A percentile compares a stretch with the other conserved stretches of the same genome.
phyloP scores from a whole-genome alignment of 2,329 filamentous ascomycete genomes.

The Xylariaceae sp. region DNA sequence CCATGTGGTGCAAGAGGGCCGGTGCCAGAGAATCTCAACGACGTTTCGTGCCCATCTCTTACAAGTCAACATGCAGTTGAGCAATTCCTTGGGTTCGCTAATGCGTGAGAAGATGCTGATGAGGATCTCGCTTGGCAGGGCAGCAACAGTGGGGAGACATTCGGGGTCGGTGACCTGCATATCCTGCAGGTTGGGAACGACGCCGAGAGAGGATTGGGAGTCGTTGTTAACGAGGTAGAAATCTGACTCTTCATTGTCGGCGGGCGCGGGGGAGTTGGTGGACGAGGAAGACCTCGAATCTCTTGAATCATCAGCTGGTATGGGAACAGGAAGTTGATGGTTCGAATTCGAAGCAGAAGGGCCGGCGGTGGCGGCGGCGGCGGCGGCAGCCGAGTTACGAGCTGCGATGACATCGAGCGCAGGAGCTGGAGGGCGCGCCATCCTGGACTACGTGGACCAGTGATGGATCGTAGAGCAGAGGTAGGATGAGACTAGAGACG shows the following conservation, averaged over 20 bases:
- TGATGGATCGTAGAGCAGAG: too few relatives aligned
- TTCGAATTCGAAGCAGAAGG: constrained; percentile 20
- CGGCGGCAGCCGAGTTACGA: constrained; percentile 23
- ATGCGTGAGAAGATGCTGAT: constrained; percentile 92
- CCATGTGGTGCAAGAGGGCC: constrained; percentile 90
- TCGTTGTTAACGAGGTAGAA: constrained; percentile 91
- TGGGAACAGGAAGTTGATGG: constrained; percentile 24
- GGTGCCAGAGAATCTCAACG: constrained; percentile 93
- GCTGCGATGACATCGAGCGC: constrained; percentile 43
- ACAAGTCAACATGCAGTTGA: constrained; percentile 91
- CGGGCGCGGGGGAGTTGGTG: constrained; percentile 75
- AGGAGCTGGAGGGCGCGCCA: constrained; percentile 39
- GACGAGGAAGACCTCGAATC: constrained; percentile 70
- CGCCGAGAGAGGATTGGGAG: constrained; percentile 88
- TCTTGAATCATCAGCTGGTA: constrained; percentile 48
- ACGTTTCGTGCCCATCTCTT: constrained; percentile 92
- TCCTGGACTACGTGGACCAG: constrained; percentile 17
- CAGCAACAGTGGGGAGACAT: constrained; percentile 79
- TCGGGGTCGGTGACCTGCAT: constrained; percentile 71
- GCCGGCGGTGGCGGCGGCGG: neutral
- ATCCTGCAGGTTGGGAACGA: constrained; percentile 74
- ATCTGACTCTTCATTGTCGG: constrained; percentile 90
- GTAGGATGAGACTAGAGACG: neutral
- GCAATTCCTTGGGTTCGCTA: constrained; percentile 75
- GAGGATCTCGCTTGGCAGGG: constrained; percentile 91